These are phyloP conservation scores for Lathyrus tuberosus DNA, from an alignment of 306 rosid genomes.

Conservation along the genomic window DNA sequence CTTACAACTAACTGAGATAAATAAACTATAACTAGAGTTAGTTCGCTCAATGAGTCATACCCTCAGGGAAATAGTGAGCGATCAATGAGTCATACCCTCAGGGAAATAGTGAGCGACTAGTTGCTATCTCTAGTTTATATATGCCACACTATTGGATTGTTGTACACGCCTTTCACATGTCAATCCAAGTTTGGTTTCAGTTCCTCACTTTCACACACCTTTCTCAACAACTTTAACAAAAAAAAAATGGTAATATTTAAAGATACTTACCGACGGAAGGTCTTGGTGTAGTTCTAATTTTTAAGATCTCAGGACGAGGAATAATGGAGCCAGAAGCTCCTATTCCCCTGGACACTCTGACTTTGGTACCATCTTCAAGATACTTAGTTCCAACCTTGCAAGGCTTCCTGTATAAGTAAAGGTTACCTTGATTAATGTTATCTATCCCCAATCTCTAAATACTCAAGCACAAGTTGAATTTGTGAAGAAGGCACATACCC, in stretches of 20 bases:
- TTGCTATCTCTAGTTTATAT: constrained; percentile 3
- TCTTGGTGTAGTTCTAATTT: constrained; percentile 83
- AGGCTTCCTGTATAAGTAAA: constrained; percentile 66
- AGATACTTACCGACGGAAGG: constrained; percentile 68
- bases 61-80: no score
- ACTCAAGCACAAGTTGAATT: background rate
- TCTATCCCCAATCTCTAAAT: constrained; percentile 24
- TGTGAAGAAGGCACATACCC: constrained; percentile 50
- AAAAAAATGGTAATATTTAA: constrained; percentile 12
- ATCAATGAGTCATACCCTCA: background rate
- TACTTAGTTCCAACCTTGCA: constrained; percentile 80
- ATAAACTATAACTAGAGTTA: background rate
- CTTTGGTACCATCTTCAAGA: constrained; percentile 94
- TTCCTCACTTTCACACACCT: background rate
- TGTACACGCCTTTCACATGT: constrained; percentile 1
- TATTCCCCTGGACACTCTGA: constrained; percentile 80
- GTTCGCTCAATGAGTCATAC: background rate
- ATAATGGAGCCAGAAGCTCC: constrained; percentile 85
- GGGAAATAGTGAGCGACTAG: background rate
- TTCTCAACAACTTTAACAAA: no score
- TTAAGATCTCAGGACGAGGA: constrained; percentile 91
- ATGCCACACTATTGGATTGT: background rate
- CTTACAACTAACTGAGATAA: background rate
- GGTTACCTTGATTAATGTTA: background rate
- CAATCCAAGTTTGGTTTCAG: background rate